phyloP scores from a whole-genome alignment of 2,329 filamentous ascomycete genomes.

The Colletotrichum graminicola region DNA sequence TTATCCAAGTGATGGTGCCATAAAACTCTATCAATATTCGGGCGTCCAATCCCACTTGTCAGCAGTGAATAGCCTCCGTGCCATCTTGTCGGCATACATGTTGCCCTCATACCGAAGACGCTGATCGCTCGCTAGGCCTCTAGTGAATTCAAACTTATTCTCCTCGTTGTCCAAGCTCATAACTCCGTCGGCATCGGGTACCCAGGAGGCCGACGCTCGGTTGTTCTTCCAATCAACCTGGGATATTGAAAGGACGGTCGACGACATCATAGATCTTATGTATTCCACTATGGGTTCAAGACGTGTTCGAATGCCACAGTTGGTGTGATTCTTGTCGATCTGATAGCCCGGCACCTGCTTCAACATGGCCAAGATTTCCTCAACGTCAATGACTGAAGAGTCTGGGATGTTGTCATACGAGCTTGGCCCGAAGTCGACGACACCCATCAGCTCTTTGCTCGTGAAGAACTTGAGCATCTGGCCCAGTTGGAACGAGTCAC shows the following conservation, averaged over 20 bases:
- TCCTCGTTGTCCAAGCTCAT: conserved; percentile 25
- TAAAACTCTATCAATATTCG: conserved; percentile 48
- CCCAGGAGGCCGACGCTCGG: conserved; percentile 57
- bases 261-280: conserved; percentile 68
- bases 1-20: background rate
- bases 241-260: conserved; percentile 58
- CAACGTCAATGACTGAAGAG: conserved; percentile 70
- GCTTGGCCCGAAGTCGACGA: conserved; percentile 67
- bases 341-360: conserved; percentile 79
- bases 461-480: conserved; percentile 81
- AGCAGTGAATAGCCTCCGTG: conserved; percentile 67
- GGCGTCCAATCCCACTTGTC: conserved; percentile 72
- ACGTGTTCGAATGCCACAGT: conserved; percentile 77
- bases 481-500: conserved; percentile 83
- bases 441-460: conserved; percentile 69
- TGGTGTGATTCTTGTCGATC: conserved; percentile 78
- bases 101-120: conserved; percentile 62
- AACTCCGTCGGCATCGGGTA: conserved; percentile 39
- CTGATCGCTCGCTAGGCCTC: conserved; percentile 63
- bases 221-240: conserved; percentile 61
- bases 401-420: conserved; percentile 61
- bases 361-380: conserved; percentile 69
- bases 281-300: conserved; percentile 76
- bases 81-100: conserved; percentile 64
- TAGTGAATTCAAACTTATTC: conserved; percentile 62